These are phyloP conservation scores for Pythium grandisporangium DNA, from an alignment of 352 stramenopile genomes.

Conservation along the genomic window DNA sequence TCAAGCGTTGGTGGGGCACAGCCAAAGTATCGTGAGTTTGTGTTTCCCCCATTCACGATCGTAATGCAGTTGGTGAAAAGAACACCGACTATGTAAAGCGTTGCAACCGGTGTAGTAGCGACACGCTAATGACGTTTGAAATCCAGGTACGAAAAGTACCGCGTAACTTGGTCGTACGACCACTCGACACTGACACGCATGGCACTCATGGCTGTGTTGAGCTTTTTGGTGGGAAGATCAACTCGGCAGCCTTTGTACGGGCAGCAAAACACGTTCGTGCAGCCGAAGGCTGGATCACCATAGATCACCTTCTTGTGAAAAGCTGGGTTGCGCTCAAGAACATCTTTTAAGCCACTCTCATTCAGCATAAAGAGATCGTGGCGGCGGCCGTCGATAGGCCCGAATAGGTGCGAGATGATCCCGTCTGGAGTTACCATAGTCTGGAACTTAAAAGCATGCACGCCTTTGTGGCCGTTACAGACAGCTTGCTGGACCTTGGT, in stretches of 20 bases:
- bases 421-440: not conserved
- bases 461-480: not conserved
- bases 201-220: not conserved
- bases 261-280: not conserved
- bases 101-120: not conserved
- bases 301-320: not conserved
- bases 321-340: not conserved
- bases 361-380: not conserved
- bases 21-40: conserved; percentile 1
- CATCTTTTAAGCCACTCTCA: not conserved
- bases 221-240: not conserved
- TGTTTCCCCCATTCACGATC: not conserved
- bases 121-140: not conserved
- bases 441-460: not conserved
- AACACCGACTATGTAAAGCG: not conserved
- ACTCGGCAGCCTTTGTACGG: not conserved
- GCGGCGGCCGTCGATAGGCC: not conserved
- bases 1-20: not conserved
- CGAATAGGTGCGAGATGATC: not conserved
- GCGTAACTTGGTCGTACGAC: not conserved
- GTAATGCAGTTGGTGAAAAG: conserved; percentile 1
- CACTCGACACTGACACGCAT: not conserved
- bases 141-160: not conserved
- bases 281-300: not conserved
- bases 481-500: no score